Evolutionary conservation across 208 protist species (phyloP), one percentile per base, ranked within the genome.

Genomic region (Sergeia podlipaevii): DNA sequence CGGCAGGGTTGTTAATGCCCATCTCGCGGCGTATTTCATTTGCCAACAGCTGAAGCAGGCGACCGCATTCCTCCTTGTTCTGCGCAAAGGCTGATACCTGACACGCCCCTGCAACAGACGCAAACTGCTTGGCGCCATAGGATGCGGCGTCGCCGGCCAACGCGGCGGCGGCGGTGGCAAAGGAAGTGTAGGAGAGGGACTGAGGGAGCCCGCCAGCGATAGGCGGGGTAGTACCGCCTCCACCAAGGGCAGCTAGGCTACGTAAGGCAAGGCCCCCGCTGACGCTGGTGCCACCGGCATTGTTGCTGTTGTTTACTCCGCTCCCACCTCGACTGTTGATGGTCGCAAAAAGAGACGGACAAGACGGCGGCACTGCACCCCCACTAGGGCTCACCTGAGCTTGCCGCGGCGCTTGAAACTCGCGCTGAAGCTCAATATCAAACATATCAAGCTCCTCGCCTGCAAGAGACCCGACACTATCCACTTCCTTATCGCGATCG

Each of bases 401-500:
- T 45, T 23, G 69, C 63, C 1, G 36, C 55, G 0, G 71, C 50
- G 36, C 46, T 29, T 65, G 64, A 56, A 67, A 69, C 13, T 84
- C 71, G 21, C 68, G 61, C 62, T 85, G 74, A 4, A 85, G 70
- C 28, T 80, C 78, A 27, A 85, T 79, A 27, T 85, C 78, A 39
- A 85, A 85, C 62, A 82, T 79, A 49, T 85, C 78, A 20, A 86
- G 46, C 39, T 85, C 72, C 33, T 61, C 57, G 18, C 67, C 42
- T 24, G 10, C 42, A 47, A n/a, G 2, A 41, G 36, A 7, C 63
- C 38, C 10, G 39, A 28, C 27, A 56, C 38, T 0, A 48, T 37
- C 0, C 20, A 27, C 30, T 23, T 28, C 6, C 8, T 34, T 4
- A 23, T 15, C 21, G 32, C 38, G 4, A 10, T 38, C 13, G 18